Base-by-base conservation (phyloP, 495 filamentous ascomycete genomes). In the Talaromyces ruber region DNA sequence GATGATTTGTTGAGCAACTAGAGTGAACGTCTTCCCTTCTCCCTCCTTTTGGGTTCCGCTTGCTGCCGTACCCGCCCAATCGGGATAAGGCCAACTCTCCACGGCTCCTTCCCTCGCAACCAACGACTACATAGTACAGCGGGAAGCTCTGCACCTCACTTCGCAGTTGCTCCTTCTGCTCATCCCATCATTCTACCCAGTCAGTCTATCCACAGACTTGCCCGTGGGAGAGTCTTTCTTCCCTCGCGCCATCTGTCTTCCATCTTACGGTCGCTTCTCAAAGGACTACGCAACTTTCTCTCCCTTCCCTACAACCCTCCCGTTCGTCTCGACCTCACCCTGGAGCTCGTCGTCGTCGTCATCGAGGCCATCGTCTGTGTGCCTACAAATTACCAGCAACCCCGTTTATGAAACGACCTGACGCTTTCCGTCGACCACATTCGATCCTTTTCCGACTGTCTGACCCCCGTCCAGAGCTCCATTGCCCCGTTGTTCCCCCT, bases 371-470 rank as follows among this genome's bases (percentile, higher is more conserved):
- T 54, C 51, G 22, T 54, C n/a, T 26, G 51, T 54, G 51, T 54
- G 51, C 51, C 22, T 24, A 54, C 51, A 54, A 54, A 54, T 0
- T 8, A 2, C 51, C 22, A 26, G 16, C n/a, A 3, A n/a, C 0
- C 26, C 51, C 51, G 51, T 54, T n/a, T 16, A 18, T 54, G 24
- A 54, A 54, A 21, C 26, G 51, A 54, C 51, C 51, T 28, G 26
- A 54, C 51, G 51, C 51, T 54, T 54, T 54, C 51, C 51, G 51
- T 54, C 51, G 51, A 54, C 69, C 71, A 70, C 62, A 71, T 68
- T 76, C 71, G 72, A 69, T 75, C 71, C 67, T 74, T 77, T 68
- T 69, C 65, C 60, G 28, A 45, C 18, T 18, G 39, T 21, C 25
- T 66, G 64, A 62, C 64, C 56, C 62, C 63, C 50, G 67, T 37